Evolutionary conservation across 108 stramenopile species (phyloP).

Genomic region (Poteriospumella lacustris): DNA sequence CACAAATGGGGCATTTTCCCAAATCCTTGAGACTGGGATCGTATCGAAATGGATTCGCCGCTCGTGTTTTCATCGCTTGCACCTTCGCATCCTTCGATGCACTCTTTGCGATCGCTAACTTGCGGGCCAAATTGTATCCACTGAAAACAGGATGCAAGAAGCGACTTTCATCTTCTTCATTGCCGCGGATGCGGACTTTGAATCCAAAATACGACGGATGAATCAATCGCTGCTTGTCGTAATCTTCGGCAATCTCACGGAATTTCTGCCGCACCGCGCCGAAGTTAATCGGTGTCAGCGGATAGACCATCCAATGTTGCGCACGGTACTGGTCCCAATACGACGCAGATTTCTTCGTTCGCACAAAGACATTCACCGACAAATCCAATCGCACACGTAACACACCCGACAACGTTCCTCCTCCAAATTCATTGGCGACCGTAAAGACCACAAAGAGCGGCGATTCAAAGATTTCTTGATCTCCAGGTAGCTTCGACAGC

Average conservation of each 20-base stretch:
- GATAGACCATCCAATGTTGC: conserved; percentile 17
- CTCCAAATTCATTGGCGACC: background rate
- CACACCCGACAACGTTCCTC: background rate
- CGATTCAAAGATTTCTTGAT: background rate
- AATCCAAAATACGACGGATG: conserved; percentile 22
- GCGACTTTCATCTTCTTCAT: conserved; percentile 5
- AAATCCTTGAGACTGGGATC: background rate
- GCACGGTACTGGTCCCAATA: conserved; percentile 1
- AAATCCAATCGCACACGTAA: background rate
- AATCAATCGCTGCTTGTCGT: background rate
- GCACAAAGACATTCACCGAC: background rate
- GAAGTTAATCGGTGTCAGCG: conserved; percentile 13
- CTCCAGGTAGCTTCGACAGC: background rate
- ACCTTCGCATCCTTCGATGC: too few species aligned
- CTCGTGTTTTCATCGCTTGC: background rate
- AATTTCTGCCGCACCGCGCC: conserved; percentile 15
- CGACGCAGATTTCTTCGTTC: background rate
- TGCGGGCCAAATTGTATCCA: background rate
- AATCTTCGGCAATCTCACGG: conserved; percentile 18
- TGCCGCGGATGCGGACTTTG: background rate
- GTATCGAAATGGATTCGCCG: background rate
- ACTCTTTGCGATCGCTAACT: too few species aligned
- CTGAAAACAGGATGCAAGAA: conserved; percentile 23
- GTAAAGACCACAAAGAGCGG: background rate
- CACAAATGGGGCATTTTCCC: conserved; percentile 18